Conservation (phyloP, 805 yeast species). For the Jamesozyma hellenica region DNA sequence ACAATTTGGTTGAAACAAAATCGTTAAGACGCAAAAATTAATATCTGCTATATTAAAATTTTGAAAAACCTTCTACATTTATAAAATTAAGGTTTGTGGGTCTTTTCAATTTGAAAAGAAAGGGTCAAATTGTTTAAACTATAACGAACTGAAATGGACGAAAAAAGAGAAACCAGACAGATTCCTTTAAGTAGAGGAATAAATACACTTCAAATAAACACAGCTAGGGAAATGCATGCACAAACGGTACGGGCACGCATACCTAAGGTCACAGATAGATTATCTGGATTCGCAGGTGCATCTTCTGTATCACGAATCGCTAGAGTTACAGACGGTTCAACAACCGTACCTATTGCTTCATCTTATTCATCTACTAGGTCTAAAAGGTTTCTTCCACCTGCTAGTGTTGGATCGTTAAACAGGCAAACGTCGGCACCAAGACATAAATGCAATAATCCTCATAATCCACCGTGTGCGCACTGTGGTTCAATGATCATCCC, state of each 20-base stretch:
- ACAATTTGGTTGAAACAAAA: too few relatives aligned
- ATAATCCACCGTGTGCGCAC: slow-evolving; percentile 42
- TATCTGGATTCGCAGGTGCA: too few relatives aligned
- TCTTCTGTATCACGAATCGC: background rate
- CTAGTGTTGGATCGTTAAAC: background rate
- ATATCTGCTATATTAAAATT: too few relatives aligned
- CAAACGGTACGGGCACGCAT: slow-evolving; percentile 29
- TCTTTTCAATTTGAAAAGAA: too few relatives aligned
- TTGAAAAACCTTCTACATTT: too few relatives aligned
- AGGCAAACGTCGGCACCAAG: slow-evolving; percentile 4
- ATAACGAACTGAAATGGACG: background rate
- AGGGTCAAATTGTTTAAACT: too few relatives aligned
- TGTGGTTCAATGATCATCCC: slow-evolving; percentile 76
- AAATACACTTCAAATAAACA: slow-evolving; percentile 43
- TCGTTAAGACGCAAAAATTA: too few relatives aligned
- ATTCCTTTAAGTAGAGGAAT: slow-evolving; percentile 31
- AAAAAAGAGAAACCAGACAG: background rate
- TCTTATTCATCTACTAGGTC: background rate
- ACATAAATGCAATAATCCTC: slow-evolving; percentile 26
- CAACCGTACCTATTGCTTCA: background rate
- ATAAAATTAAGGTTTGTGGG: too few relatives aligned
- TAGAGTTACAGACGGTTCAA: background rate
- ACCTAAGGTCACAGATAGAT: slow-evolving; percentile 7
- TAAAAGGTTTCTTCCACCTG: background rate
- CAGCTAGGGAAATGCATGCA: slow-evolving; percentile 56